Conservation (phyloP, 1,284 basidiomycete species). For the Heterobasidion irregulare region DNA sequence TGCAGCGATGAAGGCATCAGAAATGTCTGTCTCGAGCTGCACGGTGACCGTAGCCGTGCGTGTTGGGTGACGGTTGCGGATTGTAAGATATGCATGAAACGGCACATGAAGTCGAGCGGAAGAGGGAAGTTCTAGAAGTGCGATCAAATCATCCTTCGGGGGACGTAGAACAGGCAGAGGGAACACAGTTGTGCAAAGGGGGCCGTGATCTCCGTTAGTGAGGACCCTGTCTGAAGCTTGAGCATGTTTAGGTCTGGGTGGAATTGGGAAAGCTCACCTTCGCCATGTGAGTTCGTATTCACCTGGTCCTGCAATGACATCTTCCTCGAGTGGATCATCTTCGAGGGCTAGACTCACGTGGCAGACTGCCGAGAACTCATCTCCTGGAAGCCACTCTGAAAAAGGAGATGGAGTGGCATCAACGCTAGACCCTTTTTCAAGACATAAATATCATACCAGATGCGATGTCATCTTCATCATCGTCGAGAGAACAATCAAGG, state of each 20-base stretch:
- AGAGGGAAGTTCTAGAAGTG: slow-evolving; percentile 54
- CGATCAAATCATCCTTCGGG: slow-evolving; percentile 52
- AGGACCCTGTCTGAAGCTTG: slow-evolving; percentile 26
- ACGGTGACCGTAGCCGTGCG: slow-evolving; percentile 60
- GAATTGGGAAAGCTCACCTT: slow-evolving; percentile 34
- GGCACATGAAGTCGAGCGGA: slow-evolving; percentile 55
- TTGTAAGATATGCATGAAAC: slow-evolving; percentile 40
- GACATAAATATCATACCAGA: slow-evolving; percentile 16
- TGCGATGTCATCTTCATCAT: slow-evolving; percentile 24
- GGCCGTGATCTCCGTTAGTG: slow-evolving; percentile 31
- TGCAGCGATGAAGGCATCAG: slow-evolving; percentile 63
- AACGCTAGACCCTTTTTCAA: not conserved
- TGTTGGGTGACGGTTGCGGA: slow-evolving; percentile 57
- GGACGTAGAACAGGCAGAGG: slow-evolving; percentile 50
- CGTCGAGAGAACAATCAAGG: slow-evolving; percentile 29
- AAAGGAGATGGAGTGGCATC: slow-evolving; percentile 1
- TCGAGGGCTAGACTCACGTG: slow-evolving; percentile 37
- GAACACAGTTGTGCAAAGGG: slow-evolving; percentile 39
- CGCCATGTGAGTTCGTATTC: slow-evolving; percentile 59
- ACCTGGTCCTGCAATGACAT: slow-evolving; percentile 39
- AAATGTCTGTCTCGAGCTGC: slow-evolving; percentile 53
- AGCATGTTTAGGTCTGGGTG: not conserved
- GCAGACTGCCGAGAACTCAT: slow-evolving; percentile 51
- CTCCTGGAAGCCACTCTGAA: slow-evolving; percentile 53
- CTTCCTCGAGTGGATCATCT: slow-evolving; percentile 30